These are phyloP conservation scores for Trichoderma reesei DNA, from an alignment of 495 filamentous ascomycete species.

Conservation along the genomic window DNA sequence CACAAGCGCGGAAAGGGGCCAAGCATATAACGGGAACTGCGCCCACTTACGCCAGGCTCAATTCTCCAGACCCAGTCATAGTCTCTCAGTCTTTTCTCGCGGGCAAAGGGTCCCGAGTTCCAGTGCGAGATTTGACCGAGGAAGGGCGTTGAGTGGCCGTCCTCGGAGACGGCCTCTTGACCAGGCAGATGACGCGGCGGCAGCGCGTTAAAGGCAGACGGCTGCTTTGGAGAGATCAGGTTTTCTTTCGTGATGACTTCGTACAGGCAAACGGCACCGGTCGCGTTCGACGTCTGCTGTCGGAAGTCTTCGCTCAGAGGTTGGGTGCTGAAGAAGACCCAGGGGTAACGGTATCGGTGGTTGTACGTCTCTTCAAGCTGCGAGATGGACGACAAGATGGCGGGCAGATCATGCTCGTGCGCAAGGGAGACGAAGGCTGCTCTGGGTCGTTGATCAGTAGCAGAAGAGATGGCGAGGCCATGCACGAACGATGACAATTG, in stretches of 20 bases:
- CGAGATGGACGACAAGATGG: conserved; percentile 68
- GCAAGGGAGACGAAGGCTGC: conserved; percentile 78
- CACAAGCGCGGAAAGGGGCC: neutral
- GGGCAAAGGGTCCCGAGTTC: conserved; percentile 68
- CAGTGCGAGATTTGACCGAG: conserved; percentile 53
- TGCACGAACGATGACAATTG: conserved; percentile 7
- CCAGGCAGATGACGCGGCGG: neutral
- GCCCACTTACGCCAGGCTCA: conserved; percentile 11
- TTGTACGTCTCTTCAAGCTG: conserved; percentile 81
- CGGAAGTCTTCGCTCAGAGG: conserved; percentile 68
- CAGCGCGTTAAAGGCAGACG: conserved; percentile 30
- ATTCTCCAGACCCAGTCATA: conserved; percentile 60
- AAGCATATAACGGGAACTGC: too few species aligned
- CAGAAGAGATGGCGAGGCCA: conserved; percentile 6
- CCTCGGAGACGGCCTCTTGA: neutral
- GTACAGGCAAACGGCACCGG: conserved; percentile 64
- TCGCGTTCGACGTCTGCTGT: conserved; percentile 56
- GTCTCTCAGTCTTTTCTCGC: conserved; percentile 51
- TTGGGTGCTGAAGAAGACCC: conserved; percentile 78
- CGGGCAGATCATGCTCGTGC: conserved; percentile 68
- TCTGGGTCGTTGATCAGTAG: conserved; percentile 44
- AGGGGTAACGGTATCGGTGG: conserved; percentile 68
- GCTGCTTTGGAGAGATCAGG: conserved; percentile 31
- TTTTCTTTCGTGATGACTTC: conserved; percentile 60
- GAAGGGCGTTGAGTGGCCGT: neutral